A percentile compares a stretch with the other conserved stretches of the same genome.
Conservation (phyloP, 2,329 filamentous ascomycete species). For the Colletotrichum costaricense region DNA sequence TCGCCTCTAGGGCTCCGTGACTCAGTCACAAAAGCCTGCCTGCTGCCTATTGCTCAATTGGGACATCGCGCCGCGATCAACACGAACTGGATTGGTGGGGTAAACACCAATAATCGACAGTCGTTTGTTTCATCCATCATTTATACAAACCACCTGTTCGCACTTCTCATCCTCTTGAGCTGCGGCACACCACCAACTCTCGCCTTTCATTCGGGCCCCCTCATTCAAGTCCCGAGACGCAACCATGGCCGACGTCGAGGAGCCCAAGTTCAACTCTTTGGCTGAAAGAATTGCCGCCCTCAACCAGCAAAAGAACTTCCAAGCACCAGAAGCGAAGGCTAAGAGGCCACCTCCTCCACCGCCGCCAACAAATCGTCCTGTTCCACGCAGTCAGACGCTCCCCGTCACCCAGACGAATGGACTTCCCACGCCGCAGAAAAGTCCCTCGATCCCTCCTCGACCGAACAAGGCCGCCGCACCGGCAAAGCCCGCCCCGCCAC, state of each 20-base stretch:
- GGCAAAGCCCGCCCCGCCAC: slow-evolving; percentile 47
- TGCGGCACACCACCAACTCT: neutral
- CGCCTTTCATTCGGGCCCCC: neutral
- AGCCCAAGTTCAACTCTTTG: slow-evolving; percentile 70
- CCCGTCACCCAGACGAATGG: slow-evolving; percentile 45
- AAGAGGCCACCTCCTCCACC: slow-evolving; percentile 59
- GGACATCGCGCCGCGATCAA: slow-evolving; percentile 4
- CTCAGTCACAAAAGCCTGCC: slow-evolving; percentile 14
- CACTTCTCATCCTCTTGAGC: neutral
- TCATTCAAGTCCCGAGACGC: neutral
- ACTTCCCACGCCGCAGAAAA: slow-evolving; percentile 39
- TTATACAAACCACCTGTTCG: slow-evolving; percentile 24
- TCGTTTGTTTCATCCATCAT: slow-evolving; percentile 8
- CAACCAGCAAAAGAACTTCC: slow-evolving; percentile 71
- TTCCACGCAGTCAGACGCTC: slow-evolving; percentile 48
- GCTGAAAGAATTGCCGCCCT: slow-evolving; percentile 73
- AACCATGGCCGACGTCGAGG: slow-evolving; percentile 70
- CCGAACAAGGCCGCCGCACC: slow-evolving; percentile 40
- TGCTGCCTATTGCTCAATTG: slow-evolving; percentile 32
- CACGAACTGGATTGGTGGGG: slow-evolving; percentile 17
- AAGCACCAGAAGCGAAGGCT: slow-evolving; percentile 46
- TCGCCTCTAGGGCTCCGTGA: slow-evolving; percentile 15
- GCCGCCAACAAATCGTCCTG: slow-evolving; percentile 54
- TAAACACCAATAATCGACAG: neutral
- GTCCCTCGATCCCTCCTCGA: slow-evolving; percentile 54